A percentile compares a stretch with the other conserved stretches of the same genome.
Evolutionary conservation across 345 rosid genomes (phyloP).

Genomic region (Rubroshorea leprosula): DNA sequence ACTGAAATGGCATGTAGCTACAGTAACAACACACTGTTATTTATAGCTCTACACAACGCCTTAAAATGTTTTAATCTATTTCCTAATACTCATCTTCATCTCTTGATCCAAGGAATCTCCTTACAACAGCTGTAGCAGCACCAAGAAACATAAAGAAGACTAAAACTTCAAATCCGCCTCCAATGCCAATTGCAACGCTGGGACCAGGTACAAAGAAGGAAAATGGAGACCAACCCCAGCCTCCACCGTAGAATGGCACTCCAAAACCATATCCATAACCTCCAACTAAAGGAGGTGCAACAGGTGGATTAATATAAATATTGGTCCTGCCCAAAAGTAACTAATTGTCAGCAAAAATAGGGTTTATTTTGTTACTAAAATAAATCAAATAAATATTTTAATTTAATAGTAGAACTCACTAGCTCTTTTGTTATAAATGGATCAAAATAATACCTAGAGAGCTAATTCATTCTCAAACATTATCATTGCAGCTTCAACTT

Average conservation of each 20-base stretch:
- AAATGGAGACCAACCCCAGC: slow-evolving; percentile 93
- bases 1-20: too few relatives aligned
- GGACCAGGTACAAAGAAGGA: slow-evolving; percentile 88
- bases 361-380: too few relatives aligned
- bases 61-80: neutral
- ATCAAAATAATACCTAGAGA: too few relatives aligned
- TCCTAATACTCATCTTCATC: slow-evolving; percentile 54
- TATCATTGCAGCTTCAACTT: too few relatives aligned
- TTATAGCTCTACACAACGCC: neutral
- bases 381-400: too few relatives aligned
- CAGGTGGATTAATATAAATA: slow-evolving; percentile 74
- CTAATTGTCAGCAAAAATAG: neutral
- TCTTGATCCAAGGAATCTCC: slow-evolving; percentile 56
- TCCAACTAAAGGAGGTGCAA: slow-evolving; percentile 87
- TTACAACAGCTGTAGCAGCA: slow-evolving; percentile 67
- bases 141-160: slow-evolving; percentile 70
- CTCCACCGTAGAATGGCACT: slow-evolving; percentile 70
- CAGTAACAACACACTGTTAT: slow-evolving; percentile 5
- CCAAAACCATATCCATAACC: slow-evolving; percentile 90
- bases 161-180: slow-evolving; percentile 74
- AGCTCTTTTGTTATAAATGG: too few relatives aligned
- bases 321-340: slow-evolving; percentile 54
- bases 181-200: slow-evolving; percentile 65
- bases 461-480: too few relatives aligned
- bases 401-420: too few relatives aligned